Base-by-base conservation (phyloP, 768 basidiomycete species). In the Lactifluus hygrophoroides region DNA sequence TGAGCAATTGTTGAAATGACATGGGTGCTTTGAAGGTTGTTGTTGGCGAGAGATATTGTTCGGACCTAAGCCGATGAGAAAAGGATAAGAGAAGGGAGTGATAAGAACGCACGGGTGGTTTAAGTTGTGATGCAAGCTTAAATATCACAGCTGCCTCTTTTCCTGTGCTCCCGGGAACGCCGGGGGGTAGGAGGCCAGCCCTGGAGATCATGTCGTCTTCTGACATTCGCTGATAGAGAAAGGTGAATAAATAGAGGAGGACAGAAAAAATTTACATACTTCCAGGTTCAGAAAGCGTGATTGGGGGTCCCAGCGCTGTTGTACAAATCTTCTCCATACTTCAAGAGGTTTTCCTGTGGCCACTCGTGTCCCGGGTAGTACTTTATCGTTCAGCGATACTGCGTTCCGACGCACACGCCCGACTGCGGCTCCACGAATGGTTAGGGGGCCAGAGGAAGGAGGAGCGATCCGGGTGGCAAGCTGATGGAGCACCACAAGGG, bases 31-130 rank as follows among this genome's bases (percentile, higher is more conserved):
- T 77, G 65, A 56, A 90, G 80, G 62, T 85, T 84, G 68, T 87
- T 87, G 68, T 88, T 83, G 40, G 92, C 89, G 42, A 98, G 76
- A 0, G 92, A 94, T 13, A 98, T 72, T 0, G 94, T 93, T 69
- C 85, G 79, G 38, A 87, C 80, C 85, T 88, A 49, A 13, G 44
- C 16, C 13, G 17, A 54, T 58, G 27, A 51, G 37, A 44, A 43
- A 38, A 19, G 32, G 2, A 40, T 8, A 40, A 11, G 11, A 3
- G 58, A 21, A 45, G 47, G 34, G 42, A 40, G 43, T 48, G 32
- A 63, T 55, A 42, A 30, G 23, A 7, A 66, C 76, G 54, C 65
- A 90, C 90, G 56, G 82, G 78, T 37, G 93, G 92, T 63, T 81
- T 83, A 53, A 94, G 80, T 64, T 86, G 79, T 19, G 81, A 77